Base-by-base conservation (phyloP, 179 eudicot genomes). In the Beta corolliflora region DNA sequence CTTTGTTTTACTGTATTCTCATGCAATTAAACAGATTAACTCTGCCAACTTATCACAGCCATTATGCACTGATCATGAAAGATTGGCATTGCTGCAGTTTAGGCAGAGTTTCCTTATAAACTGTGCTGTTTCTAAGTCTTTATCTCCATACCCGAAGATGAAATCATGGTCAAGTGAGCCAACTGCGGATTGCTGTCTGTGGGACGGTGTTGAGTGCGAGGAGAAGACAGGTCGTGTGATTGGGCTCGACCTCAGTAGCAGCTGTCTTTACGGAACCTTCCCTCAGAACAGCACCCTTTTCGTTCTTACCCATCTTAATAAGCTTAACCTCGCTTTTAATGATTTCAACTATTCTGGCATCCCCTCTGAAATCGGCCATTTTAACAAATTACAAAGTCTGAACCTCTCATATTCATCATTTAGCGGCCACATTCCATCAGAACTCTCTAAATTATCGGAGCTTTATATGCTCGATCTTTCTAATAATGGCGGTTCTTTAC, bases 241-340 rank as follows among this genome's bases (percentile, higher is more conserved):
- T 7, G 83, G 75, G 44, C 78, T 88, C 19, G 83, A 88, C 60
- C 90, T 88, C 70, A 83, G 81, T 8, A 48, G 88, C 70, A 73
- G 82, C 83, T 65, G 81, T 70, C 80, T 86, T 44, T 23, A 19
- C 5, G 90, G 90, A 48, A 73, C 31, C 46, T 67, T 88, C 70
- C 83, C 80, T 45, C 21, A 72, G 25, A 84, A 81, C 74, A 85
- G 69, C 72, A 70, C 45, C 74, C 78, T 88, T 61, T 88, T 84
- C 46, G 23, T 10, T 29, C 88, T 88, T 41, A 29, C 44, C 14
- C 71, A 67, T 70, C 88, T 88, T 52, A 83, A 61, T 36, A 53
- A 71, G 41, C 81, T 86, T 71, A 75, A 65, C 73, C 87, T 88
- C 23, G 78, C 78, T 13, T 15, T 16, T 50, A 86, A 84, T 44